Percentiles rank a stretch among this genome's conserved stretches.
Evolutionary conservation across 805 yeast species (phyloP).

Genomic region (Millerozyma miso): DNA sequence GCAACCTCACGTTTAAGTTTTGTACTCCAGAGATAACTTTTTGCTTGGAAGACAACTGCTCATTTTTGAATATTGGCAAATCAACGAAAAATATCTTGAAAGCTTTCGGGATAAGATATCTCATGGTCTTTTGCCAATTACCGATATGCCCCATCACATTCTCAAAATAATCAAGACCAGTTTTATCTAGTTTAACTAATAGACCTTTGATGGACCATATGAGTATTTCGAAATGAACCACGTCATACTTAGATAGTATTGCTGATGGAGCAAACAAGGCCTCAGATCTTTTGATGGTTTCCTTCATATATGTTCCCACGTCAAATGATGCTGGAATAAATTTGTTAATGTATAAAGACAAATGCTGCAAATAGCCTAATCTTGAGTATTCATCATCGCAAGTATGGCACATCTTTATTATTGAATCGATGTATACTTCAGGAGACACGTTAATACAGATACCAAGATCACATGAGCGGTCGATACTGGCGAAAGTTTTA

Average conservation of each 20-base stretch:
- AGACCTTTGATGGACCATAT: conserved; percentile 76
- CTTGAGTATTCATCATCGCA: conserved; percentile 24
- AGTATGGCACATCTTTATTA: conserved; percentile 8
- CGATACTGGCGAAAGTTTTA: conserved; percentile 51
- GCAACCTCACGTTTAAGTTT: conserved; percentile 56
- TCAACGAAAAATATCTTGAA: conserved; percentile 68
- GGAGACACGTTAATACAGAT: neutral
- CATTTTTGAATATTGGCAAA: conserved; percentile 54
- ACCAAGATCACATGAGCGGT: conserved; percentile 30
- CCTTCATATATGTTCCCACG: neutral
- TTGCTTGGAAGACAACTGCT: conserved; percentile 15
- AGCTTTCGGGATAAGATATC: conserved; percentile 40
- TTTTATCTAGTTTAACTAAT: conserved; percentile 49
- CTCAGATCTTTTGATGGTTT: neutral
- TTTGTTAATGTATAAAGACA: conserved; percentile 53
- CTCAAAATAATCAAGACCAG: conserved; percentile 21
- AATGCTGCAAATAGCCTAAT: conserved; percentile 52
- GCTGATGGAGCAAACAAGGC: neutral
- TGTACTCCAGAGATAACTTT: conserved; percentile 40
- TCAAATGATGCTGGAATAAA: conserved; percentile 10
- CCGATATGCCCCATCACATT: conserved; percentile 20
- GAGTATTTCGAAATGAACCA: conserved; percentile 45
- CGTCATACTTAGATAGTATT: neutral
- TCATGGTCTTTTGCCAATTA: conserved; percentile 25
- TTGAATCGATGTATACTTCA: conserved; percentile 1